Evolutionary conservation across 2,329 filamentous ascomycete genomes (phyloP), one percentile per base, ranked within the genome.

Genomic region (Colletotrichum gigasporum): DNA sequence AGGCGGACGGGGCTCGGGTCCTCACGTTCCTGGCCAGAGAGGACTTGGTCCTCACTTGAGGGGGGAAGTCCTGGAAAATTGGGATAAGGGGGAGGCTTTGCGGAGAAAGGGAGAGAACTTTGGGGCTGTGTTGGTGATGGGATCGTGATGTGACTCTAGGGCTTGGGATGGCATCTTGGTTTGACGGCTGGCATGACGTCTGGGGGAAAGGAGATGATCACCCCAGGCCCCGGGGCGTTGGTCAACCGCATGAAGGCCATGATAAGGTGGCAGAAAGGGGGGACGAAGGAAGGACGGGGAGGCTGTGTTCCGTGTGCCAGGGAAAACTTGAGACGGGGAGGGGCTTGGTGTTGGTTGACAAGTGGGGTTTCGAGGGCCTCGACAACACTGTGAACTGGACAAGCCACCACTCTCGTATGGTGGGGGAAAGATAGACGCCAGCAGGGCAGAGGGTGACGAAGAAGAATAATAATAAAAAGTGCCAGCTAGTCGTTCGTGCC

Each of bases 21-120:
- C 64, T 75, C 14, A 63, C 69, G 1, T 78, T 78, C 60, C 67
- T 78, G 22, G 64, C 63, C 3, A 61, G 67, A 24, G 73, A 71
- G 18, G 28, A 14, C 7, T 12, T 48, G 16, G 44, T 44, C 20
- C 32, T 45, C n/a, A 24, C 16, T 22, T 60, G 37, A 55, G 47
- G 20, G 26, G 20, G 12, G 14, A 32, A 14, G 30, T 18, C 22
- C n/a, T 14, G n/a, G 16, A 5, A 26, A n/a, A 37, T 22, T 37
- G 22, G 32, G 26, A 59, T 34, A 52, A 51, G 47, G 47, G 56
- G 35, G 22, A 18, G 37, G 37, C 26, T 37, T 45, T 30, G 30
- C 11, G 3, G n/a, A 14, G 32, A 18, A 30, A 4, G 41, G 18
- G 3, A 14, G 22, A 44, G 20, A 4, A 6, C 26, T 28, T 22